phyloP scores from a whole-genome alignment of 2,329 filamentous ascomycete genomes.

The Phoma sp. region DNA sequence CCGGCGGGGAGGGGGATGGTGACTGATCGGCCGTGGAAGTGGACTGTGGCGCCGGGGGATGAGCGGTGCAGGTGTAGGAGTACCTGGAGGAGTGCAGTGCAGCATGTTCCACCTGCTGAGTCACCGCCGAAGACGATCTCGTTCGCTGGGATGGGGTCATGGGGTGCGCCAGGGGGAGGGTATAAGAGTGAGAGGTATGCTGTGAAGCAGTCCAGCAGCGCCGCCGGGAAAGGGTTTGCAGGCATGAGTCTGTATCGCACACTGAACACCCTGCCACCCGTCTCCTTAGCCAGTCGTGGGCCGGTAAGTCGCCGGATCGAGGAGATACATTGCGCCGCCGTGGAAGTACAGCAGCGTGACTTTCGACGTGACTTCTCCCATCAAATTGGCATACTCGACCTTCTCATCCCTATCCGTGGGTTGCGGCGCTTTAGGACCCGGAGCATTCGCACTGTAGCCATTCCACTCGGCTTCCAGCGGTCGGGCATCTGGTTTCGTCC shows the following conservation, averaged over 20 bases:
- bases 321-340: conserved; percentile 76
- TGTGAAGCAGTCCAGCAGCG: conserved; percentile 74
- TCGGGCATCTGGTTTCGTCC: conserved; percentile 58
- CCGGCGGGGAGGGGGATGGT: conserved; percentile 72
- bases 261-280: conserved; percentile 72
- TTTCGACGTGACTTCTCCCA: conserved; percentile 69
- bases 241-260: conserved; percentile 79
- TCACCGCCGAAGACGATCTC: conserved; percentile 78
- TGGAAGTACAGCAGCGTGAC: conserved; percentile 77
- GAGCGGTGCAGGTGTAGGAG: conserved; percentile 68
- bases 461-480: conserved; percentile 79
- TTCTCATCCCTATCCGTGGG: conserved; percentile 64
- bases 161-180: conserved; percentile 71
- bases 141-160: conserved; percentile 68
- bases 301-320: conserved; percentile 74
- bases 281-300: conserved; percentile 68
- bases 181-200: conserved; percentile 77
- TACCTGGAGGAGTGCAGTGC: conserved; percentile 71
- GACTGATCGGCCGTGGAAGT: conserved; percentile 67
- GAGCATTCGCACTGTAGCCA: conserved; percentile 67
- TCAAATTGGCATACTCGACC: conserved; percentile 70
- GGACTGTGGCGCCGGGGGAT: conserved; percentile 54
- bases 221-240: conserved; percentile 76
- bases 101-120: conserved; percentile 76
- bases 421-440: conserved; percentile 55